Conservation (phyloP, 768 basidiomycete species). For the Rhizopogon vulgaris region DNA sequence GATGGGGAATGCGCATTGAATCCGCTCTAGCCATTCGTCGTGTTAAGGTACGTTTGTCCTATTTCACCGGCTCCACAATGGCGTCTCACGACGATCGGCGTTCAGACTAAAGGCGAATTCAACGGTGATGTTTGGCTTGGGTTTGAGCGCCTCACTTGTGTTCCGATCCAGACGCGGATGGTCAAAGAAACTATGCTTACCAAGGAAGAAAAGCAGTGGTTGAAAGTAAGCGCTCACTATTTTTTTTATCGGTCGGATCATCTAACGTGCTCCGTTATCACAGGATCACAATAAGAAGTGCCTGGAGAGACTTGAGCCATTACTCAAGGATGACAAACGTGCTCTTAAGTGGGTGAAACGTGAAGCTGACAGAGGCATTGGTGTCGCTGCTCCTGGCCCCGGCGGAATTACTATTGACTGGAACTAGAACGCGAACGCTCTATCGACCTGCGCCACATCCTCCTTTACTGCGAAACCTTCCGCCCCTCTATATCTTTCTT, state of each 20-base stretch:
- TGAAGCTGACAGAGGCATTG: slow-evolving; percentile 71
- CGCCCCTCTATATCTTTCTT: not conserved
- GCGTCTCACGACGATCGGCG: slow-evolving; percentile 5
- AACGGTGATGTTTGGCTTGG: slow-evolving; percentile 79
- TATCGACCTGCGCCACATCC: slow-evolving; percentile 1
- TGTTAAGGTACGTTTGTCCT: slow-evolving; percentile 32
- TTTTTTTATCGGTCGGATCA: not conserved
- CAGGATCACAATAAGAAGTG: slow-evolving; percentile 81
- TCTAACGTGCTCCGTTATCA: slow-evolving; percentile 6
- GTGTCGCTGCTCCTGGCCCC: slow-evolving; percentile 55
- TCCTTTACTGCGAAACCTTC: slow-evolving; percentile 19
- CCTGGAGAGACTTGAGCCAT: slow-evolving; percentile 54
- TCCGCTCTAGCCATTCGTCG: slow-evolving; percentile 73
- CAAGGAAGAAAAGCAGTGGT: slow-evolving; percentile 82
- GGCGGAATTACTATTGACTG: slow-evolving; percentile 77
- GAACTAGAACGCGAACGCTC: slow-evolving; percentile 37
- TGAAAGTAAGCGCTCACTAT: slow-evolving; percentile 48
- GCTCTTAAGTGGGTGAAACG: slow-evolving; percentile 77
- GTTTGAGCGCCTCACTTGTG: slow-evolving; percentile 89
- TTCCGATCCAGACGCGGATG: slow-evolving; percentile 90
- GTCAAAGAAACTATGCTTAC: slow-evolving; percentile 80
- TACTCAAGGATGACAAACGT: slow-evolving; percentile 71
- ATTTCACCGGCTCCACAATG: slow-evolving; percentile 1
- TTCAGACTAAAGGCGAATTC: slow-evolving; percentile 63
- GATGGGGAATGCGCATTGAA: slow-evolving; percentile 92